Conservation (phyloP, 2,329 filamentous ascomycete genomes). For the Penicillium verrucosum region DNA sequence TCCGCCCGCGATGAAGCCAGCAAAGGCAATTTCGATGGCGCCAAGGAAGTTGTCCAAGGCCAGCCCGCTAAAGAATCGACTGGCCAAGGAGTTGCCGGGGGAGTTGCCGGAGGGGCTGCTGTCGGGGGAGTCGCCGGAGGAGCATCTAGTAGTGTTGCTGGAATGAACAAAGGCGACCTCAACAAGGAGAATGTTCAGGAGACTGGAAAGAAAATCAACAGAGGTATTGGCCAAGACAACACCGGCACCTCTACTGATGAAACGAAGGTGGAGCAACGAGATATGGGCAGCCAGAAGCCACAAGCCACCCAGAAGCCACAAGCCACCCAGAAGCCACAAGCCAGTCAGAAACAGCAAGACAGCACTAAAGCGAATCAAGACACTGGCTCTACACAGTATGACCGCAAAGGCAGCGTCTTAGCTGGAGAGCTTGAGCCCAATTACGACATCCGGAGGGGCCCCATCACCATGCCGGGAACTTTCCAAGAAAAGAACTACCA, state of each 20-base stretch:
- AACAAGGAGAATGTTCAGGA: slow-evolving; percentile 10
- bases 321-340: background rate
- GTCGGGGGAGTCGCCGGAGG: background rate
- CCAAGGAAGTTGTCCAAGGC: slow-evolving; percentile 12
- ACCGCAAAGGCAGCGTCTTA: slow-evolving; percentile 1
- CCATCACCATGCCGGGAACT: slow-evolving; percentile 13
- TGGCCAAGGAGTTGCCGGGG: slow-evolving; percentile 3
- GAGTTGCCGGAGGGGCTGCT: background rate
- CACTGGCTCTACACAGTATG: background rate
- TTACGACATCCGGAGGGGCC: slow-evolving; percentile 22
- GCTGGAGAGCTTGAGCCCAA: slow-evolving; percentile 12
- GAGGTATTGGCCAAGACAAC: background rate
- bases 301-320: background rate
- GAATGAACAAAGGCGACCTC: slow-evolving; percentile 7
- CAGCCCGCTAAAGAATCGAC: slow-evolving; percentile 4
- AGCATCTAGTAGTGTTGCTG: slow-evolving; percentile 3
- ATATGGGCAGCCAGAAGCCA: background rate
- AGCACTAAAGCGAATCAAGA: background rate
- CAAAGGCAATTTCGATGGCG: slow-evolving; percentile 6
- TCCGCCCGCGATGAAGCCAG: background rate
- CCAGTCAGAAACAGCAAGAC: background rate
- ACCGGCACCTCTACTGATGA: background rate
- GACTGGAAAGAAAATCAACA: background rate
- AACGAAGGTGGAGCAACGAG: background rate
- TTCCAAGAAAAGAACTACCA: slow-evolving; percentile 9